Percentiles rank a stretch among this genome's conserved stretches.
Evolutionary conservation across 305 asterid genomes (phyloP).

Genomic region (Coffea humblotiana): DNA sequence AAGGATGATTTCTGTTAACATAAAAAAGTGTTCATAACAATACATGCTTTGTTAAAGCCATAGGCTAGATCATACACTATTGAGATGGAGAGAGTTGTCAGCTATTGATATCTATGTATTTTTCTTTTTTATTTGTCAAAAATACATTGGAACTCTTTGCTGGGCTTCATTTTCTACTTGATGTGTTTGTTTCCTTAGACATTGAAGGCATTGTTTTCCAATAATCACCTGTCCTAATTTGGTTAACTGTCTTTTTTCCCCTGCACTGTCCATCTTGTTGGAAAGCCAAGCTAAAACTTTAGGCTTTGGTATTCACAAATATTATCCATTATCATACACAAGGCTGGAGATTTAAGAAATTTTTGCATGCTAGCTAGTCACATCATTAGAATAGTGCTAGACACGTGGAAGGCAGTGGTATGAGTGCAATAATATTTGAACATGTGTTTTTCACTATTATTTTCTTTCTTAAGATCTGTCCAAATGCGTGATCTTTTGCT

Average conservation of each 20-base stretch:
- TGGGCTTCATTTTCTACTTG: too few relatives aligned
- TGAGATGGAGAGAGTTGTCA: too few relatives aligned
- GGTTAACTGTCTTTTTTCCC: too few relatives aligned
- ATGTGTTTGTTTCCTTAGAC: background rate
- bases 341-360: background rate
- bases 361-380: background rate
- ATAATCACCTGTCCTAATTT: background rate
- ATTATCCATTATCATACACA: background rate
- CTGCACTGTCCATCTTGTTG: background rate
- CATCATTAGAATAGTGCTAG: background rate
- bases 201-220: background rate
- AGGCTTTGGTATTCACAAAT: background rate
- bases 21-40: too few relatives aligned
- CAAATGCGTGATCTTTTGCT: background rate
- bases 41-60: too few relatives aligned
- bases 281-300: background rate
- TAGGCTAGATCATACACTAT: too few relatives aligned
- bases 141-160: too few relatives aligned
- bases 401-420: background rate
- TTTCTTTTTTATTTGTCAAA: too few relatives aligned
- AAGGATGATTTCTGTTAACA: too few relatives aligned
- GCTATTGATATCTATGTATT: too few relatives aligned
- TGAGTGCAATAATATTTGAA: background rate
- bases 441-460: background rate
- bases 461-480: background rate